phyloP scores from a whole-genome alignment of 371 early-diverging fungal genomes.

The Mucor irregularis region DNA sequence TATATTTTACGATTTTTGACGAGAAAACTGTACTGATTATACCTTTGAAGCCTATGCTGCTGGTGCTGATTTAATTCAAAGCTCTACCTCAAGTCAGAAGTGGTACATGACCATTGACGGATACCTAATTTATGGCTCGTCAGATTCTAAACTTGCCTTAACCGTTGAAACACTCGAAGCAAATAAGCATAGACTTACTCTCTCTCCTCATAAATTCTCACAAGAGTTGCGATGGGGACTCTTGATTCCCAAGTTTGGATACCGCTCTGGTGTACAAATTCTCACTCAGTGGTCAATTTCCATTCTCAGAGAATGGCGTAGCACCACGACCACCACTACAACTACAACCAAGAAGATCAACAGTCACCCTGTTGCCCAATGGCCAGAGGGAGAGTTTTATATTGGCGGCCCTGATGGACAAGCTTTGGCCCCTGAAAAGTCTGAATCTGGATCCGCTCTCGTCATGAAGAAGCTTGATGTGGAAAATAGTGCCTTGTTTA shows the following conservation, averaged over 20 bases:
- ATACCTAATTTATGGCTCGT: conserved; percentile 22
- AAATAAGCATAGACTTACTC: conserved; percentile 11
- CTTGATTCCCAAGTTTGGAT: conserved; percentile 27
- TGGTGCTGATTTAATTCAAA: conserved; percentile 22
- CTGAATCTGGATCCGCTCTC: conserved; percentile 33
- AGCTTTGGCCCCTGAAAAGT: conserved; percentile 34
- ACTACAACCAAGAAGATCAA: neutral
- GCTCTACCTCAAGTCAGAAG: conserved; percentile 10
- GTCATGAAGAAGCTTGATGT: conserved; percentile 32
- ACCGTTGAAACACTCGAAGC: conserved; percentile 13
- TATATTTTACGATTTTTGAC: conserved; percentile 1
- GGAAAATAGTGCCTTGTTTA: conserved; percentile 16
- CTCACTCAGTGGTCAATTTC: conserved; percentile 26
- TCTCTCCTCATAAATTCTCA: conserved; percentile 11
- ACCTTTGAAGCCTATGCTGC: conserved; percentile 10
- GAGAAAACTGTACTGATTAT: neutral
- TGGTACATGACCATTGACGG: conserved; percentile 29
- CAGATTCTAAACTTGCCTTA: conserved; percentile 26
- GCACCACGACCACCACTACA: conserved; percentile 1
- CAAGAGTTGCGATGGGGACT: conserved; percentile 28
- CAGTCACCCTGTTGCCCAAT: conserved; percentile 29
- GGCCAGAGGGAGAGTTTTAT: conserved; percentile 41
- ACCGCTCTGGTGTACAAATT: conserved; percentile 20
- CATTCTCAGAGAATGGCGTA: conserved; percentile 22
- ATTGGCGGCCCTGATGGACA: conserved; percentile 32